Base-by-base conservation (phyloP, 106 monocot species). In the Phalaenopsis aphrodite region DNA sequence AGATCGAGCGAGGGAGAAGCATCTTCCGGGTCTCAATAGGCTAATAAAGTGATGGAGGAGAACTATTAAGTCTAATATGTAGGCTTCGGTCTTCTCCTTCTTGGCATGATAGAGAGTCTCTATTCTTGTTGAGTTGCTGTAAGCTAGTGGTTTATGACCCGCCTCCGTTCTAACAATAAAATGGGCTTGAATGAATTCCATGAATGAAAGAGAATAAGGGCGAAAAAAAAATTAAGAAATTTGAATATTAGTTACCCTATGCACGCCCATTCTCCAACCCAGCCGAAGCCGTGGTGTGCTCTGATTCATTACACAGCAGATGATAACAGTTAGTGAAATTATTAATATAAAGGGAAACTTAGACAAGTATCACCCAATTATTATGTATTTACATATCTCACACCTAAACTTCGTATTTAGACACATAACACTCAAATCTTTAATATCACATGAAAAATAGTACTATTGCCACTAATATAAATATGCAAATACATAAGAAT, bases 61-160 rank as follows among this genome's bases (percentile, higher is more conserved):
- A 3, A 92, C 86, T n/a, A 90, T 94, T 8, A 96, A 75, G 48
- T 94, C 86, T 9, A 96, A 81, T 9, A 96, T 90, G 87, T 72
- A 91, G 48, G 87, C 82, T 52, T 96, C 96, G 1, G 96, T 94
- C 77, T 83, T 94, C 49, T 86, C 94, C 82, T 90, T 96, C 71
- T 96, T 85, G 0, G 96, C 94, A 19, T 96, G 91, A 58, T 90
- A 78, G 78, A 96, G 94, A 17, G 96, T 94, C 83, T 92, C 88
- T 80, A 96, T 85, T 18, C 94, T 85, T 16, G 82, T 84, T 55
- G 87, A 72, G 37, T 46, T 83, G 41, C 77, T 10, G 2, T 81
- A 86, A 17, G 61, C 75, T 5, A 8, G 67, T 42, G 83, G 74
- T 45, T 83, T 87, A 77, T 79, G 85, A 84, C 84, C 87, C 47